phyloP scores from a whole-genome alignment of 2,329 filamentous ascomycete genomes.

The Chaetoscypha palmicola region DNA sequence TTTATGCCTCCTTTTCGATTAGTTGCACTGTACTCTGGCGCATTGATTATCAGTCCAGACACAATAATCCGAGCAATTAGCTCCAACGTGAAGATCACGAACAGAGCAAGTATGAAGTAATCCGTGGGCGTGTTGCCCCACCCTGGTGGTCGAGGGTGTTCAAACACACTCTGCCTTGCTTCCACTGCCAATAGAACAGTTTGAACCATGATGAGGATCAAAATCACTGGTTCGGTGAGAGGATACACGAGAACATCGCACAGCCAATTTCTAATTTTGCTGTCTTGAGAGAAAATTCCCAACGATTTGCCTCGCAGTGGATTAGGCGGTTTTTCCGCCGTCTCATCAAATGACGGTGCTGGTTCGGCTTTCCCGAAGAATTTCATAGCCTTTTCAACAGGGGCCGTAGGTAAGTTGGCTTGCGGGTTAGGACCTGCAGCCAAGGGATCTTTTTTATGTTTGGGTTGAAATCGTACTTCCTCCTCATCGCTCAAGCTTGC shows the following conservation, averaged over 20 bases:
- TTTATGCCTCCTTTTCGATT: constrained; percentile 69
- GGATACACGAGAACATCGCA: constrained; percentile 84
- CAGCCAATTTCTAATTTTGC: constrained; percentile 62
- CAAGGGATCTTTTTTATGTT: constrained; percentile 27
- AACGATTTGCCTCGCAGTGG: constrained; percentile 81
- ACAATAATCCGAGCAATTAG: constrained; percentile 78
- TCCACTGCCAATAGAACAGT: constrained; percentile 83
- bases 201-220: constrained; percentile 82
- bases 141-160: constrained; percentile 46
- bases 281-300: constrained; percentile 76
- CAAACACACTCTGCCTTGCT: constrained; percentile 63
- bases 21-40: constrained; percentile 84
- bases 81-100: constrained; percentile 85
- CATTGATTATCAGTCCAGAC: constrained; percentile 87
- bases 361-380: constrained; percentile 20
- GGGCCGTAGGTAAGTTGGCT: constrained; percentile 20
- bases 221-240: constrained; percentile 76
- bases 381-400: constrained; percentile 28
- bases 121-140: constrained; percentile 52
- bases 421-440: constrained; percentile 28
- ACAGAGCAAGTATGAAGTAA: constrained; percentile 66
- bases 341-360: constrained; percentile 15
- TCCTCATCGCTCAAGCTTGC: constrained; percentile 23
- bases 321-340: constrained; percentile 48
- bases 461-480: constrained; percentile 19